Evolutionary conservation across 179 eudicot species (phyloP).

Genomic region (Carnegiea gigantea): DNA sequence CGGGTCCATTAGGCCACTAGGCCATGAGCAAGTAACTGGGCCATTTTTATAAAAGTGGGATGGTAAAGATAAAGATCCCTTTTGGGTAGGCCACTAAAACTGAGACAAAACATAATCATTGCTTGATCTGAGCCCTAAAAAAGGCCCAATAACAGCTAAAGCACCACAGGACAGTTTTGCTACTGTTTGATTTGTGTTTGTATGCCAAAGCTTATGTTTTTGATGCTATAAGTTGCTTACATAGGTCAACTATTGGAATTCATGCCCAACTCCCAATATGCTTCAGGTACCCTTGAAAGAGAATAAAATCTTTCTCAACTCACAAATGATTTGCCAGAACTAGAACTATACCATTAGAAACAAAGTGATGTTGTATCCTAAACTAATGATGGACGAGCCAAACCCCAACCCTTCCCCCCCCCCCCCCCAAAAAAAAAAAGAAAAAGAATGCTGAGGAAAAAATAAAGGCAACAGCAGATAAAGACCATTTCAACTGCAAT

Average conservation of each 20-base stretch:
- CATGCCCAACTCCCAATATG: slow-evolving; percentile 35
- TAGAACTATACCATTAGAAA: slow-evolving; percentile 15
- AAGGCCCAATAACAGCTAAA: slow-evolving; percentile 23
- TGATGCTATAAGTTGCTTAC: slow-evolving; percentile 14
- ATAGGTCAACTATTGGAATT: slow-evolving; percentile 22
- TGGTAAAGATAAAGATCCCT: slow-evolving; percentile 29
- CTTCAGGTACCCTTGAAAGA: neutral
- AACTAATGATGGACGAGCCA: neutral
- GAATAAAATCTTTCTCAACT: slow-evolving; percentile 19
- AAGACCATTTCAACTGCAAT: neutral
- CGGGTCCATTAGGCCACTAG: slow-evolving; percentile 38
- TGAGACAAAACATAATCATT: slow-evolving; percentile 20
- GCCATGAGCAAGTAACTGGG: slow-evolving; percentile 22
- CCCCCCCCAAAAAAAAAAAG: neutral
- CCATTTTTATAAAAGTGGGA: slow-evolving; percentile 41
- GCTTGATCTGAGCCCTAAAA: slow-evolving; percentile 21
- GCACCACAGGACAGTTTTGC: slow-evolving; percentile 19
- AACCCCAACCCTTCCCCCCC: neutral
- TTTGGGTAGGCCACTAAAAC: slow-evolving; percentile 23
- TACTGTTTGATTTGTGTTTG: slow-evolving; percentile 28
- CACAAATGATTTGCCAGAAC: slow-evolving; percentile 17
- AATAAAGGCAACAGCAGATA: neutral
- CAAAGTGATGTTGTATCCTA: neutral
- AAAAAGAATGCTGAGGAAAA: neutral
- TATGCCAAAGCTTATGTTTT: slow-evolving; percentile 17